A percentile compares a stretch with the other conserved stretches of the same genome.
Evolutionary conservation across 2,329 filamentous ascomycete genomes (phyloP).

Genomic region (Orbilia ellipsospora): DNA sequence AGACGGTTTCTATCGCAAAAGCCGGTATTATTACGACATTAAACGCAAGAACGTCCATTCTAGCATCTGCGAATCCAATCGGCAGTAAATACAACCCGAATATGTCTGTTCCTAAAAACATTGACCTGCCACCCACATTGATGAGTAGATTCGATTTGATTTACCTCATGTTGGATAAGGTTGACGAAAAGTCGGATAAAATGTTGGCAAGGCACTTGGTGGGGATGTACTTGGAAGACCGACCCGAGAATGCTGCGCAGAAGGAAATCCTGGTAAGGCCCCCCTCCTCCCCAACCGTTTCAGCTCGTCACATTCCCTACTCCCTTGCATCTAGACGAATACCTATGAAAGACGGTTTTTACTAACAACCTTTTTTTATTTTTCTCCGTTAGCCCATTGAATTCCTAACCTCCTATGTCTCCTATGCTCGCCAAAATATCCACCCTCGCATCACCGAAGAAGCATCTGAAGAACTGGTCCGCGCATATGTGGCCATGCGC

Average conservation of each 20-base stretch:
- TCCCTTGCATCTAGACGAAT: not conserved
- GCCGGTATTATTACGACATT: slow-evolving; percentile 85
- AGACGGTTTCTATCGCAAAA: slow-evolving; percentile 81
- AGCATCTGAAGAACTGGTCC: slow-evolving; percentile 84
- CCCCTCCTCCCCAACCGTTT: not conserved
- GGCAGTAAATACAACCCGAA: slow-evolving; percentile 98
- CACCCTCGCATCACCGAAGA: slow-evolving; percentile 83
- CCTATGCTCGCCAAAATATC: slow-evolving; percentile 87
- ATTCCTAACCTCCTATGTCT: slow-evolving; percentile 96
- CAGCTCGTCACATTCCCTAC: not conserved
- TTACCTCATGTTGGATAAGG: slow-evolving; percentile 92
- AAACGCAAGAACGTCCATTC: slow-evolving; percentile 93
- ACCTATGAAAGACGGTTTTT: too few relatives aligned
- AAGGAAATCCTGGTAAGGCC: slow-evolving; percentile 81
- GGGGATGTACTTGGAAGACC: slow-evolving; percentile 96
- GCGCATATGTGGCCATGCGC: slow-evolving; percentile 93
- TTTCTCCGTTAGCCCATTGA: slow-evolving; percentile 76
- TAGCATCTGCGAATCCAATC: slow-evolving; percentile 97
- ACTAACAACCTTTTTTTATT: not conserved
- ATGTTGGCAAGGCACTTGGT: slow-evolving; percentile 90
- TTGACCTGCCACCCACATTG: slow-evolving; percentile 93
- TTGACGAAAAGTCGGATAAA: slow-evolving; percentile 89
- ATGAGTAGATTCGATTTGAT: slow-evolving; percentile 96
- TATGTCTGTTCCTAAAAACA: slow-evolving; percentile 95
- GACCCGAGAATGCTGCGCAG: slow-evolving; percentile 80